Evolutionary conservation across 768 basidiomycete genomes (phyloP), one percentile per base, ranked within the genome.

Genomic region (Candolleomyces eurysporus): DNA sequence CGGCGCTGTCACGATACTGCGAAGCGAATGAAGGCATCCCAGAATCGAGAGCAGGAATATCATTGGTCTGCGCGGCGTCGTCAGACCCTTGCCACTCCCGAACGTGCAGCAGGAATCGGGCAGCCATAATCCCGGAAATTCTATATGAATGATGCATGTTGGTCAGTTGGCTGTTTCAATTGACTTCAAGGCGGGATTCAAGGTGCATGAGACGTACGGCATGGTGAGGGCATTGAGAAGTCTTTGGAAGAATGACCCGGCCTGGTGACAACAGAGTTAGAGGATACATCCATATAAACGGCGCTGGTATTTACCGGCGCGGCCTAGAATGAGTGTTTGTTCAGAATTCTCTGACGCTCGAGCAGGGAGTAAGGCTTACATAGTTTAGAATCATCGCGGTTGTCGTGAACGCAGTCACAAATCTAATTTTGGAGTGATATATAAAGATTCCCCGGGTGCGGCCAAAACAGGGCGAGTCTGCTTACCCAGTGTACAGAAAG

Each of bases 351-450:
- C 4, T 10, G 22, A 30, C 40, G 40, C 26, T 9, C 30, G 1
- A 39, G 19, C 21, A 40, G 22, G 21, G 40, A 19, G 36, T 13
- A 6, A 26, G 43, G 17, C 22, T 48, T 7, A 61, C 61, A 32
- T 61, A 61, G 48, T 50, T 57, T 17, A 61, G 49, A 40, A 61
- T 39, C 61, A 61, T 57, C 0, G 61, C 61, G 9, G 61, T 30
- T 11, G 61, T 57, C 4, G 61, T 61, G 49, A 61, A 61, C 1
- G 32, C 16, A 16, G 61, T 49, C 2, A 61, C 61, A 16, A 57
- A 61, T 49, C 61, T 57, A 52, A 31, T 36, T 8, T 31, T 3
- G 8, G 26, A 43, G 14, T 14, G 19, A 19, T 17, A 17, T 58
- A 2, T 31, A 6, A 13, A 11, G 4, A 36, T 0, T 16, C 11